Conservation (phyloP, 306 rosid species). For the Echinosophora koreensis region DNA sequence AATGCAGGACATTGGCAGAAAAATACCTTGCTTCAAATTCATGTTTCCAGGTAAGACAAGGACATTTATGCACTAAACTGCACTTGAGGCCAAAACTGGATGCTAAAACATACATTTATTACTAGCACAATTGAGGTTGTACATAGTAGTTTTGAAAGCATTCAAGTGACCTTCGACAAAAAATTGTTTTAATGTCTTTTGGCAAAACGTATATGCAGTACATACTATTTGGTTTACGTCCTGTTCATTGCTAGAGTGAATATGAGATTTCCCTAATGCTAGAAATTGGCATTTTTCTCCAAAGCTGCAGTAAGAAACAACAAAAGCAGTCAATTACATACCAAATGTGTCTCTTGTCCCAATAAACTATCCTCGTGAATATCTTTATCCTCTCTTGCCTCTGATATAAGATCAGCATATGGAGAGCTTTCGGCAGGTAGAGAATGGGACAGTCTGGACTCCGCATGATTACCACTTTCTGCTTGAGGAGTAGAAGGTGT, state of each 20-base stretch:
- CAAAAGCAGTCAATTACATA: slow-evolving; percentile 53
- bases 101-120: slow-evolving; percentile 19
- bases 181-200: slow-evolving; percentile 7
- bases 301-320: slow-evolving; percentile 20
- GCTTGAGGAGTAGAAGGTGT: slow-evolving; percentile 95
- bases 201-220: slow-evolving; percentile 21
- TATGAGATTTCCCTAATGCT: slow-evolving; percentile 38
- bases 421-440: slow-evolving; percentile 80
- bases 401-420: slow-evolving; percentile 70
- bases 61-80: slow-evolving; percentile 33
- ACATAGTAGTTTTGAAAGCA: slow-evolving; percentile 36
- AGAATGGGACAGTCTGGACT: slow-evolving; percentile 78
- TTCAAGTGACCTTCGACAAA: slow-evolving; percentile 35
- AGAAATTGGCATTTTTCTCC: slow-evolving; percentile 38
- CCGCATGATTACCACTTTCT: slow-evolving; percentile 71
- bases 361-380: slow-evolving; percentile 65
- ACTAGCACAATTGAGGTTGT: slow-evolving; percentile 25
- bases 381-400: slow-evolving; percentile 76
- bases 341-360: slow-evolving; percentile 90
- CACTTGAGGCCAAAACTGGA: slow-evolving; percentile 39
- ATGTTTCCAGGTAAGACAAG: slow-evolving; percentile 14
- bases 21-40: background rate
- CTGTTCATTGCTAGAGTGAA: slow-evolving; percentile 14
- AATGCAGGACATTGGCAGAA: slow-evolving; percentile 19
- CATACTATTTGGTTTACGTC: slow-evolving; percentile 19